phyloP scores from a whole-genome alignment of 768 basidiomycete genomes.

The Hypsizygus marmoreus region DNA sequence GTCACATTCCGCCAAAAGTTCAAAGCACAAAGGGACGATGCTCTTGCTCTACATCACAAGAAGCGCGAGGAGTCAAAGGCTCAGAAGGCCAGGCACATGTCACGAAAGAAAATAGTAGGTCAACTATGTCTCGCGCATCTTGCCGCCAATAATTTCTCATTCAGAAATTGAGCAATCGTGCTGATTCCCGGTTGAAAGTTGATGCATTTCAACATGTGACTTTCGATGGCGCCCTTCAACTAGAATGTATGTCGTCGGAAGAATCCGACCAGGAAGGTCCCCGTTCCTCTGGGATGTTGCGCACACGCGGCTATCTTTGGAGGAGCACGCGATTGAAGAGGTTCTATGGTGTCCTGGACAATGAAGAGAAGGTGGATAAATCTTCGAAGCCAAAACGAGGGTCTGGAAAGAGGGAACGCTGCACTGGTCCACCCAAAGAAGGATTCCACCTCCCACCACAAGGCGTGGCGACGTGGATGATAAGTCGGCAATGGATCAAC shows the following conservation, averaged over 20 bases:
- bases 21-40: constrained; percentile 55
- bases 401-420: constrained; percentile 55
- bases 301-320: constrained; percentile 65
- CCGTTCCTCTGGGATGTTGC: constrained; percentile 40
- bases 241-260: constrained; percentile 82
- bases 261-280: constrained; percentile 62
- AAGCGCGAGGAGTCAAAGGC: constrained; percentile 64
- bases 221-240: constrained; percentile 70
- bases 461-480: constrained; percentile 73
- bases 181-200: constrained; percentile 56
- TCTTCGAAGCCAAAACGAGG: constrained; percentile 57
- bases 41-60: constrained; percentile 43
- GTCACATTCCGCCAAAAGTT: constrained; percentile 70
- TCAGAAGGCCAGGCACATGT: constrained; percentile 57
- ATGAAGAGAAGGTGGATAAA: constrained; percentile 49
- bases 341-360: constrained; percentile 64
- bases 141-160: constrained; percentile 2
- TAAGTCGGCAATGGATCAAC: constrained; percentile 66
- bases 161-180: constrained; percentile 72
- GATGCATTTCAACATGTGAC: constrained; percentile 57
- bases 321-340: constrained; percentile 63
- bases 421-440: constrained; percentile 56
- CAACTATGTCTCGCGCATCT: not conserved
- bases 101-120: constrained; percentile 66
- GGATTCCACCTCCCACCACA: constrained; percentile 60